Evolutionary conservation across 1,284 basidiomycete species (phyloP), one percentile per base, ranked within the genome.

Genomic region (Pseudozyma tsukubaensis): DNA sequence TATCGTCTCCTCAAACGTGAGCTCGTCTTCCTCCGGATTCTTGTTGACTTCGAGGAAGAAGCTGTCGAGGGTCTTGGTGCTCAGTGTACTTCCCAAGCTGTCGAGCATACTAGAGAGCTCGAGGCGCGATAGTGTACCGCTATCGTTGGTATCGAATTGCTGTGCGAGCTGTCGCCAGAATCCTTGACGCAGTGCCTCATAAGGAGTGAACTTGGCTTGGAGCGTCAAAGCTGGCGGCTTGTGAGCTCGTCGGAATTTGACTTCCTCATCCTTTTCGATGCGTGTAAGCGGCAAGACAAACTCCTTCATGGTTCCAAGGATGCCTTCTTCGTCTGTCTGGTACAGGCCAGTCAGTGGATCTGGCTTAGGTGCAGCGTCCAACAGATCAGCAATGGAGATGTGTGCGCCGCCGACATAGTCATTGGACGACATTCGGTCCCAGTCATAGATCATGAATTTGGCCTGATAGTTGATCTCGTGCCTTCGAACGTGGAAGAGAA

Each of bases 51-150:
- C 57, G 2, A 40, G 19, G 52, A 78, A 83, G 47, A 79, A 80
- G 89, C 88, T 9, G 87, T 89, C 86, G 92, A 98, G 88, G 1
- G 96, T 99, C 51, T 90, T 87, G 0, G 85, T 86, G 4, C 92
- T 92, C 40, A 99, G 89, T 0, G 96, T 98, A 2, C 94, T 96
- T 4, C 95, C 94, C 34, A 99, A 90, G 6, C 94, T 97, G 86
- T 97, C 94, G 54, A 99, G 91, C 93, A 98, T 96, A n/a, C 92
- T 92, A 0, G 91, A 92, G 24, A 99, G 87, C 85, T 99, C 96
- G 56, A 96, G 87, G 67, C 91, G 90, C 0, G 93, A 95, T 42
- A 96, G 86, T 1, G 88, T 86, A n/a, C 87, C 87, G 0, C 90
- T 92, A 69, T 96, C 93, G 84, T 96, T 94, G 0, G 91, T 89